Percentiles rank a stretch among this genome's conserved stretches.
phyloP scores from a whole-genome alignment of 202 grass and related monocot species.

The Digitaria exilis region DNA sequence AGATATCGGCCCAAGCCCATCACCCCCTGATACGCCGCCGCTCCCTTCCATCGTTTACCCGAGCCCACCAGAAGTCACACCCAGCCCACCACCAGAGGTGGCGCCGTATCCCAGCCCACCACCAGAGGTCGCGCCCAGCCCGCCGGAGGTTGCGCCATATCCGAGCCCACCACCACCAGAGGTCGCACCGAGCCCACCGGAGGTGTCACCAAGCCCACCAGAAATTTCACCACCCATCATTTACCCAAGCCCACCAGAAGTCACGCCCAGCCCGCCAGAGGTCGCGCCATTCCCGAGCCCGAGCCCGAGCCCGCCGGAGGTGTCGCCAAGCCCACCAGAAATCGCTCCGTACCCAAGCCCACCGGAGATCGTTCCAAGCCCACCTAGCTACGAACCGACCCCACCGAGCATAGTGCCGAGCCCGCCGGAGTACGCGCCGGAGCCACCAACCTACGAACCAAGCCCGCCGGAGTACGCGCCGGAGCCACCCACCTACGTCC shows the following conservation, averaged over 20 bases:
- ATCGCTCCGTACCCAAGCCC: conserved; percentile 26
- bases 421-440: conserved; percentile 31
- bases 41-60: conserved; percentile 18
- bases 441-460: conserved; percentile 22
- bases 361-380: conserved; percentile 10
- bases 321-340: conserved; percentile 15
- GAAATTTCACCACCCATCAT: conserved; percentile 1
- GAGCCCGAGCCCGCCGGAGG: conserved; percentile 47
- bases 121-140: background rate
- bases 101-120: conserved; percentile 11
- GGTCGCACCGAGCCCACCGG: background rate
- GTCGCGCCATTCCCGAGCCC: conserved; percentile 35
- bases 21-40: background rate
- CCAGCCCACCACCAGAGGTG: conserved; percentile 36
- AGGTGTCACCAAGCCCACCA: conserved; percentile 31
- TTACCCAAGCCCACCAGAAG: conserved; percentile 35
- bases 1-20: background rate
- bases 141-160: background rate
- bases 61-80: conserved; percentile 32
- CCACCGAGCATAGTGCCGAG: too few species aligned
- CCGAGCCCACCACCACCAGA: conserved; percentile 30
- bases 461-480: conserved; percentile 35
- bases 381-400: background rate
- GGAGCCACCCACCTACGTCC: conserved; percentile 10
- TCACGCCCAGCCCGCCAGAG: conserved; percentile 23